Conservation (phyloP, 108 stramenopile genomes). For the Cyclotella atomus region DNA sequence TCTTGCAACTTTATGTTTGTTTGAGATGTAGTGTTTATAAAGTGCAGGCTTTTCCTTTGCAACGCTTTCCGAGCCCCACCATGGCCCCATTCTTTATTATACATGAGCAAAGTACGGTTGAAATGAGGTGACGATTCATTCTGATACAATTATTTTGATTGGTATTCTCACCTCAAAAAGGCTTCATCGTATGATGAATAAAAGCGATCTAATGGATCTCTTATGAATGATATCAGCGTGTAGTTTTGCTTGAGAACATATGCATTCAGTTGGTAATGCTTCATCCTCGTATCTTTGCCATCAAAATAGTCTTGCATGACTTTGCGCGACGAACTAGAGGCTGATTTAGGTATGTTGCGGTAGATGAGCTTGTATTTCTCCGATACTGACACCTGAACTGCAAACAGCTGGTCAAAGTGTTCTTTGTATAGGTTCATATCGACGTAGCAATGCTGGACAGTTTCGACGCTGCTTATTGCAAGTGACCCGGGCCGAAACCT, state of each 20-base stretch:
- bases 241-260: slow-evolving; percentile 19
- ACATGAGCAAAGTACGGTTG: background rate
- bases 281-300: slow-evolving; percentile 25
- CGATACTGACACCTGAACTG: slow-evolving; percentile 27
- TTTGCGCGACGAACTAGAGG: slow-evolving; percentile 36
- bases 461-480: slow-evolving; percentile 11
- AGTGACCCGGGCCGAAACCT: slow-evolving; percentile 40
- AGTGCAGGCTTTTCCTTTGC: slow-evolving; percentile 28
- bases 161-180: slow-evolving; percentile 18
- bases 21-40: slow-evolving; percentile 9
- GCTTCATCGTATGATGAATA: slow-evolving; percentile 50
- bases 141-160: no score
- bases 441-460: slow-evolving; percentile 40
- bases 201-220: slow-evolving; percentile 47
- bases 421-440: slow-evolving; percentile 24
- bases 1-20: slow-evolving; percentile 26
- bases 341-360: slow-evolving; percentile 36
- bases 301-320: slow-evolving; percentile 41
- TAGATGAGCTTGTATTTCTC: slow-evolving; percentile 44
- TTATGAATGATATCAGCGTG: slow-evolving; percentile 39
- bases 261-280: slow-evolving; percentile 7
- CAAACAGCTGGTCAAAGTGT: background rate
- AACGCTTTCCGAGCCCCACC: slow-evolving; percentile 31
- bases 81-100: slow-evolving; percentile 31
- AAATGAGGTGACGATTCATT: no score